Evolutionary conservation across 768 basidiomycete species (phyloP).

Genomic region (Suillus clintonianus): DNA sequence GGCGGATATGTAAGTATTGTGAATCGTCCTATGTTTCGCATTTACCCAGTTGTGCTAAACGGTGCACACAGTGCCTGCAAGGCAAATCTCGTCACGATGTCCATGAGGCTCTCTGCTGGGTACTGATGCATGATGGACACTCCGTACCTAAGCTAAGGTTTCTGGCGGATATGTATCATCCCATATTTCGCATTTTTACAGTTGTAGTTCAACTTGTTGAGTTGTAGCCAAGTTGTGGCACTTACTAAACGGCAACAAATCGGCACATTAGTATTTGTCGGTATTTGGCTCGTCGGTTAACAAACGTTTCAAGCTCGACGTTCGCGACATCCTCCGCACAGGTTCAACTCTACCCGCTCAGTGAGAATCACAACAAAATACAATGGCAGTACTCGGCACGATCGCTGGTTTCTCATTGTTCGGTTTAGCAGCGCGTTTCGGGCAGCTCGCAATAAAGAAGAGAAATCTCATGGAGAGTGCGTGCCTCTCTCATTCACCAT

Average conservation of each 20-base stretch:
- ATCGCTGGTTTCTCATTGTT: constrained; percentile 78
- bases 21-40: too few relatives aligned
- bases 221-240: too few relatives aligned
- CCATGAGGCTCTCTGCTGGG: background rate
- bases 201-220: too few relatives aligned
- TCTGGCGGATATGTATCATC: too few relatives aligned
- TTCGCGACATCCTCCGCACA: background rate
- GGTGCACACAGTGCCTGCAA: background rate
- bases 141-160: too few relatives aligned
- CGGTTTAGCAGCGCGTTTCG: constrained; percentile 81
- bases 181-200: too few relatives aligned
- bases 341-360: background rate
- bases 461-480: constrained; percentile 78
- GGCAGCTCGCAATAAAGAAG: constrained; percentile 85
- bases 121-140: too few relatives aligned
- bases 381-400: constrained; percentile 67
- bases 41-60: too few relatives aligned
- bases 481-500: constrained; percentile 35
- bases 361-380: background rate
- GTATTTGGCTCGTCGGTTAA: background rate
- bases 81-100: background rate
- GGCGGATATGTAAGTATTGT: too few relatives aligned
- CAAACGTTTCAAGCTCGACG: background rate
- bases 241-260: too few relatives aligned
- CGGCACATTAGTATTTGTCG: background rate